phyloP scores from a whole-genome alignment of 2,329 filamentous ascomycete genomes.

The Grosmannia huntii region DNA sequence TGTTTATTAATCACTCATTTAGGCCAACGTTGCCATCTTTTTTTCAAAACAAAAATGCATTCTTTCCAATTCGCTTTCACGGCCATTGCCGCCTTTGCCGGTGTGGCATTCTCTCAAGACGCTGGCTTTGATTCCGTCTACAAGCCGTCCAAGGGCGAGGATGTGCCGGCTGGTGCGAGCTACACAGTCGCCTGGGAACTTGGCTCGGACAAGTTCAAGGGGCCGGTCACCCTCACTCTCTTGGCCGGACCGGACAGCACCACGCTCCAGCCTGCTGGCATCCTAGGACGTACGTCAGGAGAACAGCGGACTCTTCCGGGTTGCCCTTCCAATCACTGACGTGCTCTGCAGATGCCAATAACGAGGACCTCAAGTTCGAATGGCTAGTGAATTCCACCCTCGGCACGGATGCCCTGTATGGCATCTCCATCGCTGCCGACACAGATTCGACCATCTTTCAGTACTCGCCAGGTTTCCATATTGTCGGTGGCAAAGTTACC shows the following conservation, averaged over 20 bases:
- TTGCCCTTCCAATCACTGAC: not conserved
- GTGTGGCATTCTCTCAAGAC: constrained; percentile 30
- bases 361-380: constrained; percentile 28
- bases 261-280: constrained; percentile 21
- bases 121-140: constrained; percentile 39
- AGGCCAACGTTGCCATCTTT: not conserved
- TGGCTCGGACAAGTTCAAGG: constrained; percentile 22
- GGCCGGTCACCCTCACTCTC: constrained; percentile 36
- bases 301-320: not conserved
- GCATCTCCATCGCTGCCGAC: constrained; percentile 39
- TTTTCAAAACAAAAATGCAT: not conserved
- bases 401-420: constrained; percentile 33
- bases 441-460: constrained; percentile 37
- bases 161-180: constrained; percentile 32
- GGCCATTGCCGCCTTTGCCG: not conserved
- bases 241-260: constrained; percentile 33
- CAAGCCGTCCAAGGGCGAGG: constrained; percentile 27
- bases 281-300: constrained; percentile 1
- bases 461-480: constrained; percentile 49
- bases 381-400: constrained; percentile 37
- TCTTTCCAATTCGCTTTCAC: not conserved
- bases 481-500: constrained; percentile 19
- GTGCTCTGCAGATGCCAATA: constrained; percentile 24
- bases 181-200: constrained; percentile 38
- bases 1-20: not conserved